Evolutionary conservation across 805 yeast species (phyloP), one percentile per base, ranked within the genome.

Genomic region (Blastobotrys attinorum): DNA sequence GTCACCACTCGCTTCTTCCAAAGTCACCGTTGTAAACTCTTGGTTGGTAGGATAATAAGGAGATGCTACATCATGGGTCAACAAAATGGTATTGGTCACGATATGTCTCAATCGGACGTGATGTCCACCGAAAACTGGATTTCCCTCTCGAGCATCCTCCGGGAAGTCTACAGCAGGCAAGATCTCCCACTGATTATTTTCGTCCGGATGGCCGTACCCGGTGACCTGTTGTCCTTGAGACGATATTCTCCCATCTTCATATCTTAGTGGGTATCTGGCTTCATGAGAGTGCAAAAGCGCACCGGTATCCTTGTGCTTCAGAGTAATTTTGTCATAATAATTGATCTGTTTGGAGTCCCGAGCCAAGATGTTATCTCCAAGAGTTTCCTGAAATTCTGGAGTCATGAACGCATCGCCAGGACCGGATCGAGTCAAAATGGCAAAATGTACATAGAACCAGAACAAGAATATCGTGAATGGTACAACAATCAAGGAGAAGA

Each of bases 381-480:
- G 72, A 27, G 96, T 81, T 58, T 87, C 96, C 67, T 92, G 97
- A 73, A 92, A 92, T 47, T 83, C 89, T 4, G 92, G 73, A n/a
- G 92, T 77, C 98, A 92, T 92, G 62, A 90, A 88, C 2, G 73
- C 72, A 61, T 92, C 97, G 49, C 99, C 99, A 3, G 97, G 92
- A 22, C 99, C 99, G 1, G 97, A 89, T 53, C 76, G 81, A 54
- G 66, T 73, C 57, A 92, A 74, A 21, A 92, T 75, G 23, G 77
- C 74, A 65, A 92, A 92, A 65, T 92, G 99, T 43, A 89, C 71
- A 67, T 81, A 87, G 67, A 90, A 92, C 95, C 97, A 88, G 55
- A 77, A 79, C 50, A 88, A 70, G 61, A 87, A 92, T 52, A 92
- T 74, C 25, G 77, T 51, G 60, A 87, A 83, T 22, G 99, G 99